A percentile compares a stretch with the other conserved stretches of the same genome.
Conservation (phyloP, 331 rosid species). For the Cydonia oblonga region DNA sequence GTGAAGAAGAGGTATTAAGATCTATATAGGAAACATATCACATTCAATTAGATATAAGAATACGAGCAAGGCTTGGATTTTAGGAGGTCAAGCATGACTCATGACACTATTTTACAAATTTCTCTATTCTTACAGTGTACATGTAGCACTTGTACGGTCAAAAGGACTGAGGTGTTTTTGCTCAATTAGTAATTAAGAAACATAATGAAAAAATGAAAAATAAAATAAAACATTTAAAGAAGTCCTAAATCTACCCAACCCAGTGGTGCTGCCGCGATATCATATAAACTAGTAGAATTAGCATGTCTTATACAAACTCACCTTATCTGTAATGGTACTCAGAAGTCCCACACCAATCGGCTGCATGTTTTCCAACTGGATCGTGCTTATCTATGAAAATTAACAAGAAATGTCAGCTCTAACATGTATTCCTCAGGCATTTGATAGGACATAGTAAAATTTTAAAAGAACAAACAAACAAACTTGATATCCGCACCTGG, state of each 20-base stretch:
- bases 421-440: not conserved
- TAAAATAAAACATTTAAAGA: not conserved
- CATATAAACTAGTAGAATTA: not conserved
- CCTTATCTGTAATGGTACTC: constrained; percentile 82
- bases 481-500: constrained; percentile 51
- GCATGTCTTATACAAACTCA: constrained; percentile 12
- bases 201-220: not conserved
- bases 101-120: not conserved
- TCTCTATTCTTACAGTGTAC: not conserved
- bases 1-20: not conserved
- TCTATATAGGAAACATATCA: not conserved
- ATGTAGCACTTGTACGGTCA: not conserved
- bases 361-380: constrained; percentile 91
- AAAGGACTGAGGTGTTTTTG: not conserved
- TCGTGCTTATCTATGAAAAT: constrained; percentile 76
- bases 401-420: not conserved
- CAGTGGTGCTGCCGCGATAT: not conserved
- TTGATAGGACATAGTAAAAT: constrained; percentile 7
- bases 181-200: not conserved
- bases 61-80: not conserved
- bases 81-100: not conserved
- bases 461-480: not conserved
- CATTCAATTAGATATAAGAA: not conserved
- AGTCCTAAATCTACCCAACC: not conserved
- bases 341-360: constrained; percentile 89